Conservation (phyloP, 345 rosid species). For the Aethionema arabicum region DNA sequence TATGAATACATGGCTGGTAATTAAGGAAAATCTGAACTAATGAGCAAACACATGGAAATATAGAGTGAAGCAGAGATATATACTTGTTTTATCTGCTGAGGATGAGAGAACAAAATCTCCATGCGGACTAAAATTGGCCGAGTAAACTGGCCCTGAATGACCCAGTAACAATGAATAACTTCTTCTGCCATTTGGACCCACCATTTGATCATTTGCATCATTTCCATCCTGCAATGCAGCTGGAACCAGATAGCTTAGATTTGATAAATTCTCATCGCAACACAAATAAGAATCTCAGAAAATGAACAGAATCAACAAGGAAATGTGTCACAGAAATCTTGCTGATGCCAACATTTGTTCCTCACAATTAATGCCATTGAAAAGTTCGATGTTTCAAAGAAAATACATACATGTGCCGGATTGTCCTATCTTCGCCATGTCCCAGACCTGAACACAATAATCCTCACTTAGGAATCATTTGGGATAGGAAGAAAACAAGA, state of each 20-base stretch:
- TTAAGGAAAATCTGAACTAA: slow-evolving; percentile 16
- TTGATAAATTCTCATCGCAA: slow-evolving; percentile 7
- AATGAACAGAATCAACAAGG: slow-evolving; percentile 15
- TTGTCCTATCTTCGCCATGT: slow-evolving; percentile 94
- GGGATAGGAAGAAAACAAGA: slow-evolving; percentile 14
- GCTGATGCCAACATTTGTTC: slow-evolving; percentile 7
- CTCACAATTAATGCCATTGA: slow-evolving; percentile 3
- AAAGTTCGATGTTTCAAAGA: not conserved
- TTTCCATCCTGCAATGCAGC: slow-evolving; percentile 75
- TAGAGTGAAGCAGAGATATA: slow-evolving; percentile 19
- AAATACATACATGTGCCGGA: slow-evolving; percentile 53
- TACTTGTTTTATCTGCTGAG: slow-evolving; percentile 94
- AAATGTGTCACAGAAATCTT: not conserved
- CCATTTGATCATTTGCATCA: slow-evolving; percentile 52
- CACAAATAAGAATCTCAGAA: slow-evolving; percentile 24
- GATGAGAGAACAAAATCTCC: slow-evolving; percentile 92
- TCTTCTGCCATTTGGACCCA: slow-evolving; percentile 52
- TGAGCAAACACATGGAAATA: slow-evolving; percentile 1
- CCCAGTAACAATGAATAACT: slow-evolving; percentile 76
- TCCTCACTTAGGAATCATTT: slow-evolving; percentile 30
- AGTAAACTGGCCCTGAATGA: slow-evolving; percentile 95
- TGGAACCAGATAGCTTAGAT: slow-evolving; percentile 40
- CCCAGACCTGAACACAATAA: slow-evolving; percentile 75
- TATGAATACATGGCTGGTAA: slow-evolving; percentile 17
- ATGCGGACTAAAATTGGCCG: slow-evolving; percentile 81